Evolutionary conservation across 441 rosid genomes (phyloP).

Genomic region (Rhodomyrtus psidioides): DNA sequence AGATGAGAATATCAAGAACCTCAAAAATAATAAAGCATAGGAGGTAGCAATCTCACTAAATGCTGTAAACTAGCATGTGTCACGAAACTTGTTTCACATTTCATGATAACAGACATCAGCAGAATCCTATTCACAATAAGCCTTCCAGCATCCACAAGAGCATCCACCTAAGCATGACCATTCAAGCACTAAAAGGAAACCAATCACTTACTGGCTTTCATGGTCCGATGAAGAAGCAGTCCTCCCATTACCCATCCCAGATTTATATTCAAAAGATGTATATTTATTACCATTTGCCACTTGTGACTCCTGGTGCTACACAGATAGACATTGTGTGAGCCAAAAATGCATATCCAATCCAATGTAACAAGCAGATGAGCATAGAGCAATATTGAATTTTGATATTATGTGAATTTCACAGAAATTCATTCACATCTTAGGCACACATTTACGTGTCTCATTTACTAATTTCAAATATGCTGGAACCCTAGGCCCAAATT

Average conservation of each 20-base stretch:
- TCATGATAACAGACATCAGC: neutral
- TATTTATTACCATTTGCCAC: slow-evolving; percentile 78
- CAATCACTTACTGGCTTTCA: slow-evolving; percentile 93
- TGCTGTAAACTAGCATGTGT: neutral
- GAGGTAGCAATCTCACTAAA: neutral
- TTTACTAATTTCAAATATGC: neutral
- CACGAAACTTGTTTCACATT: neutral
- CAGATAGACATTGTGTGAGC: slow-evolving; percentile 11
- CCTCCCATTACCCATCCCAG: slow-evolving; percentile 95
- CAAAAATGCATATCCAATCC: slow-evolving; percentile 6
- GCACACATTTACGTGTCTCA: neutral
- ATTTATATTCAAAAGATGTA: slow-evolving; percentile 86
- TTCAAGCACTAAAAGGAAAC: neutral
- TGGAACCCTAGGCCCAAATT: neutral
- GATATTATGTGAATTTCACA: neutral
- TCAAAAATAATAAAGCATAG: neutral
- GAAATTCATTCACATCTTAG: neutral
- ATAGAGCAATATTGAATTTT: neutral
- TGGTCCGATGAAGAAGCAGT: slow-evolving; percentile 94
- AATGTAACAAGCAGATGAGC: neutral
- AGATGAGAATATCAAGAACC: neutral
- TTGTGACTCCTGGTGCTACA: slow-evolving; percentile 92
- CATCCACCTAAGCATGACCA: neutral
- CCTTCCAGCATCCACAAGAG: neutral
- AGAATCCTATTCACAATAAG: neutral